These are phyloP conservation scores for Candida vaughaniae DNA, from an alignment of 805 yeast species.

Conservation along the genomic window DNA sequence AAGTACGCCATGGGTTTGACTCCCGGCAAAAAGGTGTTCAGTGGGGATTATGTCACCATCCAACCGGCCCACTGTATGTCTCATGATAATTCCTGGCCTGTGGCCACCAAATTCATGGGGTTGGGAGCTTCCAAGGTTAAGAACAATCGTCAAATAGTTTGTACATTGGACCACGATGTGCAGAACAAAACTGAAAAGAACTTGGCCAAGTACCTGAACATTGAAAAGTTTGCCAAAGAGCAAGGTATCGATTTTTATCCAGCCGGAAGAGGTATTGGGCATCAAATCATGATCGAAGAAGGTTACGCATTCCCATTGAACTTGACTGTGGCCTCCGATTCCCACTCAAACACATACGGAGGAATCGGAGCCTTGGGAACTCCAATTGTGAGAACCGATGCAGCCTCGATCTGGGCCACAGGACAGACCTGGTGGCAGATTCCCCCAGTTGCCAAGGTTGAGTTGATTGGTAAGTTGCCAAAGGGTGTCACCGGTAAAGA, in stretches of 20 bases:
- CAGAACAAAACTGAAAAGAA: slow-evolving; percentile 91
- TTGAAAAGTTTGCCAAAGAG: slow-evolving; percentile 81
- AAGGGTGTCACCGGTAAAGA: slow-evolving; percentile 93
- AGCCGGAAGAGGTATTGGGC: slow-evolving; percentile 99
- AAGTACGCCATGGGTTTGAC: slow-evolving; percentile 85
- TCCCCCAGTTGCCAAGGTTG: slow-evolving; percentile 96
- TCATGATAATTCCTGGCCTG: slow-evolving; percentile 99
- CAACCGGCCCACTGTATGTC: slow-evolving; percentile 98
- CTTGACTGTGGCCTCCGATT: slow-evolving; percentile 93
- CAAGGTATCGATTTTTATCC: slow-evolving; percentile 97
- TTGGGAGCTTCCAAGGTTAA: slow-evolving; percentile 84
- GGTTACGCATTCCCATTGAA: slow-evolving; percentile 97
- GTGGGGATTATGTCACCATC: slow-evolving; percentile 95
- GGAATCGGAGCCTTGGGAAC: slow-evolving; percentile 96
- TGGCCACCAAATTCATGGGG: slow-evolving; percentile 93
- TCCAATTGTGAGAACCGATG: slow-evolving; percentile 97
- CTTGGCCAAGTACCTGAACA: slow-evolving; percentile 81
- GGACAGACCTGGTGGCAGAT: slow-evolving; percentile 99
- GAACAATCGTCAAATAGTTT: slow-evolving; percentile 88
- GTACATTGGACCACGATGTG: slow-evolving; percentile 96
- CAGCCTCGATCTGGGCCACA: slow-evolving; percentile 99
- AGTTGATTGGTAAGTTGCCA: slow-evolving; percentile 77
- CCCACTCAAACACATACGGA: slow-evolving; percentile 94
- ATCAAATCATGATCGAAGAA: slow-evolving; percentile 98
- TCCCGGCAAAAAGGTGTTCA: slow-evolving; percentile 67